These are phyloP conservation scores for Wickerhamia fluorescens DNA, from an alignment of 805 yeast species.

Conservation along the genomic window DNA sequence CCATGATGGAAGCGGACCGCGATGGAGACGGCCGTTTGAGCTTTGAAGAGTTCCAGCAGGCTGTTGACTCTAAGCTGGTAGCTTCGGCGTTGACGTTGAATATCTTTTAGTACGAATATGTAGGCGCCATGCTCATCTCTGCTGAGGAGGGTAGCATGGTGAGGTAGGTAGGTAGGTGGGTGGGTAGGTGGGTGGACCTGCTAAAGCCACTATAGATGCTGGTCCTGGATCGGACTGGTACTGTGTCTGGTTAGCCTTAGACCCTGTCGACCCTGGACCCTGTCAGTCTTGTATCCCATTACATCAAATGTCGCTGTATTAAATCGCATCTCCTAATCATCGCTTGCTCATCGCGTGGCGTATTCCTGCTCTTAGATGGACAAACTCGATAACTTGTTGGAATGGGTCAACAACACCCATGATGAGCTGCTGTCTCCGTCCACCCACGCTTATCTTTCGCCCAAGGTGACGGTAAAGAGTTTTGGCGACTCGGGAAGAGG, in stretches of 20 bases:
- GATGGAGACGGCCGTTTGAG: conserved; percentile 84
- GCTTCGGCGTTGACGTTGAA: conserved; percentile 55
- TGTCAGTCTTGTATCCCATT: no score
- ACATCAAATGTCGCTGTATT: no score
- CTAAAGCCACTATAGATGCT: no score
- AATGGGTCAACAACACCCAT: conserved; percentile 23
- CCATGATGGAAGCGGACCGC: conserved; percentile 84
- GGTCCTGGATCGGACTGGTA: no score
- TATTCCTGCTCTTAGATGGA: background rate
- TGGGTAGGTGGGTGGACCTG: no score
- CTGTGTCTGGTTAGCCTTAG: no score
- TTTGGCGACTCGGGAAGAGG: conserved; percentile 54
- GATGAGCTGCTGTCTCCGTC: conserved; percentile 16
- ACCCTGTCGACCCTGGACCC: no score
- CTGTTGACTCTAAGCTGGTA: conserved; percentile 51
- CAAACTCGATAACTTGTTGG: conserved; percentile 12
- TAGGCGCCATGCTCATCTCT: no score
- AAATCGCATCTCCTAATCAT: no score
- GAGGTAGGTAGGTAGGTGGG: no score
- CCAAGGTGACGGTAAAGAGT: conserved; percentile 35
- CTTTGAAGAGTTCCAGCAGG: conserved; percentile 78
- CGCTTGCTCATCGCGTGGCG: no score
- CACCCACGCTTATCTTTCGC: conserved; percentile 25
- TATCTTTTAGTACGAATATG: conserved; percentile 30
- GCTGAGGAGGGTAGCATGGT: no score